Conservation (phyloP, 148 eudicot genomes). For the Fagopyrum tataricum region DNA sequence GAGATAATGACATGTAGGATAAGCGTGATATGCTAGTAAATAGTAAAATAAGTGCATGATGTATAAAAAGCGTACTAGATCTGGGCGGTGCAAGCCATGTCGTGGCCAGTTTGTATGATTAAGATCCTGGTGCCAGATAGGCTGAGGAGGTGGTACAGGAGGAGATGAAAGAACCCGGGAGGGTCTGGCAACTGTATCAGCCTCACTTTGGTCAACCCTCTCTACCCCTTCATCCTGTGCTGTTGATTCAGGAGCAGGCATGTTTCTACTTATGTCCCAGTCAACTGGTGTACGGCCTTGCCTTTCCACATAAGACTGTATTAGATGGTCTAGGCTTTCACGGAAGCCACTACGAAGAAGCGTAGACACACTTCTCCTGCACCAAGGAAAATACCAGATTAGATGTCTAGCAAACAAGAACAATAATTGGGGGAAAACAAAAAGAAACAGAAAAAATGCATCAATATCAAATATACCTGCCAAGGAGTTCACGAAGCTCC, state of each 20-base stretch:
- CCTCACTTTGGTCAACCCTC: constrained; percentile 48
- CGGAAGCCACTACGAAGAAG: constrained; percentile 96
- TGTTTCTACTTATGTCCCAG: constrained; percentile 83
- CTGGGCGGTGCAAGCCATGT: constrained; percentile 73
- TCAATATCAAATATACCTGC: constrained; percentile 46
- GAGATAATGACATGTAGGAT: too few relatives aligned
- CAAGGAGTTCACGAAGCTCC: constrained; percentile 96
- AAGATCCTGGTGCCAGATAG: constrained; percentile 73
- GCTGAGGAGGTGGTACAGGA: constrained; percentile 95
- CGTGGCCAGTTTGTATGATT: constrained; percentile 86
- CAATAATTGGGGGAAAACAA: background rate
- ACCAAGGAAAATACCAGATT: constrained; percentile 13
- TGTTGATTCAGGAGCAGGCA: constrained; percentile 54
- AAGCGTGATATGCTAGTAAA: background rate
- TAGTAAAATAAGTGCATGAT: background rate
- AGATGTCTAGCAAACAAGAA: background rate
- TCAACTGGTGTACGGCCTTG: constrained; percentile 71
- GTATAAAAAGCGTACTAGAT: constrained; percentile 42
- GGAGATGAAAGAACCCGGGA: constrained; percentile 69
- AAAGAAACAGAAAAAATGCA: background rate
- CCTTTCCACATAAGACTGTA: constrained; percentile 91
- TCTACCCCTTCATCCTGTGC: constrained; percentile 51
- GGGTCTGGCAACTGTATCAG: constrained; percentile 44
- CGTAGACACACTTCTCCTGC: constrained; percentile 95
- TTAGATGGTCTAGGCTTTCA: constrained; percentile 91